A percentile compares a stretch with the other conserved stretches of the same genome.
Conservation (phyloP, 2,329 filamentous ascomycete genomes). For the Colletotrichum higginsianum region DNA sequence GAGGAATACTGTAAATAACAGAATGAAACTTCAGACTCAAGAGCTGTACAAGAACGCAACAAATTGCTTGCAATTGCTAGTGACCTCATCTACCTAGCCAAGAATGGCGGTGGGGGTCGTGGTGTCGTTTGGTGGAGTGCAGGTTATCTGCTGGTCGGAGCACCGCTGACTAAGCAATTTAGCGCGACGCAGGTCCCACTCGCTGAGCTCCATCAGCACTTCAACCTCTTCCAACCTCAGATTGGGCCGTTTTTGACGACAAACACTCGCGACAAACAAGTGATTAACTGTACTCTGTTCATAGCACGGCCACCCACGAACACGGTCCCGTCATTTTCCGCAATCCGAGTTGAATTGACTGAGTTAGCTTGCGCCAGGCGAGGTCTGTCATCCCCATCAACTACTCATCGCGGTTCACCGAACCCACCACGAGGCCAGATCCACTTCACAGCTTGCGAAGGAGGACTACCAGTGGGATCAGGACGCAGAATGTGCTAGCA, state of each 20-base stretch:
- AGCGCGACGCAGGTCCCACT: slow-evolving; percentile 30
- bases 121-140: background rate
- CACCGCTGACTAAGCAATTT: slow-evolving; percentile 25
- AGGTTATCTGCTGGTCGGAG: background rate
- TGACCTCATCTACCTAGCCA: no score
- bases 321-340: background rate
- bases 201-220: slow-evolving; percentile 30
- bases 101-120: no score
- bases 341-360: background rate
- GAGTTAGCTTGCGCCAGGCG: background rate
- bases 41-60: no score
- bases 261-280: slow-evolving; percentile 28
- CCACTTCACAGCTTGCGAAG: slow-evolving; percentile 33
- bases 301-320: background rate
- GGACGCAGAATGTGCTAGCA: slow-evolving; percentile 32
- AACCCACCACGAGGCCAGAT: slow-evolving; percentile 31
- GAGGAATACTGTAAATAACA: no score
- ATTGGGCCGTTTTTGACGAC: slow-evolving; percentile 16
- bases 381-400: background rate
- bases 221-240: slow-evolving; percentile 37
- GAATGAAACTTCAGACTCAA: no score
- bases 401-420: slow-evolving; percentile 3
- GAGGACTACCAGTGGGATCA: slow-evolving; percentile 12
- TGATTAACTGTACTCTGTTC: background rate
- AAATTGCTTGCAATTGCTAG: no score